A percentile compares a stretch with the other conserved stretches of the same genome.
phyloP scores from a whole-genome alignment of 441 rosid genomes.

The Biscutella laevigata region DNA sequence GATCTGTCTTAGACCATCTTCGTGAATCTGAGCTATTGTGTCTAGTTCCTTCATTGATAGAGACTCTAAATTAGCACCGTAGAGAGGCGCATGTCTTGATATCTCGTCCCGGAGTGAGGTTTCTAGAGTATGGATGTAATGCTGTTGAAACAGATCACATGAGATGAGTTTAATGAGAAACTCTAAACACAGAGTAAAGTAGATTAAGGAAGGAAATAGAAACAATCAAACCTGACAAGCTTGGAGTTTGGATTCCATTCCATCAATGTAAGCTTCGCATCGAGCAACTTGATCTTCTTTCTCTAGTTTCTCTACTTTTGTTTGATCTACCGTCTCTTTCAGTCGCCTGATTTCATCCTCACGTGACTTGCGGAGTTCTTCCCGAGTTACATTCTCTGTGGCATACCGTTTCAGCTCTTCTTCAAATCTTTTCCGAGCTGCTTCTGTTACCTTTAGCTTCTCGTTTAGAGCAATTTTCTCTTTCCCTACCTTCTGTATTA shows the following conservation, averaged over 20 bases:
- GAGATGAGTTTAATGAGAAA: constrained; percentile 5
- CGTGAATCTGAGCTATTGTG: constrained; percentile 81
- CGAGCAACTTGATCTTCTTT: constrained; percentile 91
- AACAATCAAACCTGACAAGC: constrained; percentile 83
- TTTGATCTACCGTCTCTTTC: constrained; percentile 81
- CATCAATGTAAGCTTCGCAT: constrained; percentile 90
- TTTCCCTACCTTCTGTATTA: constrained; percentile 73
- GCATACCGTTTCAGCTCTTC: constrained; percentile 81
- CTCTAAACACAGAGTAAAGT: background rate
- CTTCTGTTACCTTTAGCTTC: constrained; percentile 80
- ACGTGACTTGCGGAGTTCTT: constrained; percentile 79
- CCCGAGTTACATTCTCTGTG: constrained; percentile 75
- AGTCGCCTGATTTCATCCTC: constrained; percentile 82
- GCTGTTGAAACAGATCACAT: constrained; percentile 41
- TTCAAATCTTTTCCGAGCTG: constrained; percentile 83
- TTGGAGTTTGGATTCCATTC: constrained; percentile 89
- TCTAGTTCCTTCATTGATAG: constrained; percentile 87
- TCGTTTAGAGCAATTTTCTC: constrained; percentile 90
- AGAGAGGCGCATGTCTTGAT: constrained; percentile 89
- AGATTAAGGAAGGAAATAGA: background rate
- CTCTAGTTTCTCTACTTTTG: constrained; percentile 89
- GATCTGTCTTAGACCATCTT: constrained; percentile 90
- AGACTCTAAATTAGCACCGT: constrained; percentile 87
- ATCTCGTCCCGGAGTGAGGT: constrained; percentile 84
- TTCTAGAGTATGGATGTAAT: constrained; percentile 74